Evolutionary conservation across 2,329 filamentous ascomycete species (phyloP).

Genomic region (Lachnellula arida): DNA sequence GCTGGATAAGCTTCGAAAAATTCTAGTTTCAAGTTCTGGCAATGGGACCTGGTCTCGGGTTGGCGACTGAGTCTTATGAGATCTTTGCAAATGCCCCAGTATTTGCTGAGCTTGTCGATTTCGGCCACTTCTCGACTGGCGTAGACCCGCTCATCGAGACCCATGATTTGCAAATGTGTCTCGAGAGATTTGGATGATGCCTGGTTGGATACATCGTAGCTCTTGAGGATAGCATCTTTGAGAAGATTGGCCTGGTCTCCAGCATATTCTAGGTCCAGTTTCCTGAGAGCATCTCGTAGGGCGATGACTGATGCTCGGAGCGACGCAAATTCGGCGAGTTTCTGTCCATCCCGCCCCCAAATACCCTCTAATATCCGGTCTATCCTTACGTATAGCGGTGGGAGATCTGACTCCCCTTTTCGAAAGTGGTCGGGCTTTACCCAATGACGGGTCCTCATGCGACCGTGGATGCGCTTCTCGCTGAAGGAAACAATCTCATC

Average conservation of each 20-base stretch:
- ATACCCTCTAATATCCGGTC: neutral
- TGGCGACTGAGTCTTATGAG: conserved; percentile 8
- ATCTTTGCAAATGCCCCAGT: conserved; percentile 9
- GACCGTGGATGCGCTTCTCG: conserved; percentile 2
- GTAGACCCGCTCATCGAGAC: neutral
- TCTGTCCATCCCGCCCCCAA: neutral
- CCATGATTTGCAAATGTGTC: neutral
- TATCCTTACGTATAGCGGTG: neutral
- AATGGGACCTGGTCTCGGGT: neutral
- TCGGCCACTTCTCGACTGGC: conserved; percentile 1
- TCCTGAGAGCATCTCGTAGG: neutral
- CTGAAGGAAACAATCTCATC: conserved; percentile 2
- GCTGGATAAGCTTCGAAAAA: neutral
- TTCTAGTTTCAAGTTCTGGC: conserved; percentile 3
- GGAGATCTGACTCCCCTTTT: neutral
- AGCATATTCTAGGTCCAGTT: neutral
- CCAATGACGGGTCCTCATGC: neutral
- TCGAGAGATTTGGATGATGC: neutral
- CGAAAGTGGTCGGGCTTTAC: neutral
- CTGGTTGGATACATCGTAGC: conserved; percentile 1
- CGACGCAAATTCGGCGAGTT: neutral
- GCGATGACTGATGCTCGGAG: neutral
- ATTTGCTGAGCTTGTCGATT: conserved; percentile 15
- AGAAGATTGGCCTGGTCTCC: neutral
- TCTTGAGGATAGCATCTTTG: conserved; percentile 1